Evolutionary conservation across 768 basidiomycete species (phyloP).

Genomic region (Suillus decipiens): DNA sequence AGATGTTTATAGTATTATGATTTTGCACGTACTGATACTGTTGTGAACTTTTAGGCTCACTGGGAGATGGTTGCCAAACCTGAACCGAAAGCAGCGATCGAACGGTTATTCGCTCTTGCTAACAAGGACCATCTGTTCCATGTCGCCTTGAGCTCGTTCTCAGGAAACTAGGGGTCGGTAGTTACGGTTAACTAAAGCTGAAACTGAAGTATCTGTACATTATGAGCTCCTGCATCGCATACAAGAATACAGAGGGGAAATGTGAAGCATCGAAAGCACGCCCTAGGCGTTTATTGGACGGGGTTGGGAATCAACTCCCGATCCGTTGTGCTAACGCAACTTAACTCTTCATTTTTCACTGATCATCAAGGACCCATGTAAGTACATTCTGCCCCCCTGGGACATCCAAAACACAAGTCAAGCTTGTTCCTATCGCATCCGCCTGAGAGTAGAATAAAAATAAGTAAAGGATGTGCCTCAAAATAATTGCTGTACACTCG

Average conservation of each 20-base stretch:
- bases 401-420: too few relatives aligned
- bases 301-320: background rate
- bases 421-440: too few relatives aligned
- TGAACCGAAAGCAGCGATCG: slow-evolving; percentile 11
- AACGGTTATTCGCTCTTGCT: slow-evolving; percentile 17
- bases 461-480: too few relatives aligned
- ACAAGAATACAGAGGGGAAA: background rate
- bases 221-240: background rate
- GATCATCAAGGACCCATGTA: background rate
- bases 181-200: background rate
- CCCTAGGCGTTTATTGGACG: background rate
- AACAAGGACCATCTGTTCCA: slow-evolving; percentile 19
- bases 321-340: background rate
- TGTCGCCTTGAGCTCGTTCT: slow-evolving; percentile 14
- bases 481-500: too few relatives aligned
- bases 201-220: background rate
- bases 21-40: background rate
- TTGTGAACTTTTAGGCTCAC: slow-evolving; percentile 19
- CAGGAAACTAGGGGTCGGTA: background rate
- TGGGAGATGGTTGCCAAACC: slow-evolving; percentile 8
- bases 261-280: background rate
- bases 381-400: too few relatives aligned
- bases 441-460: too few relatives aligned
- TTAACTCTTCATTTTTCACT: background rate
- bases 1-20: background rate